Conservation (phyloP, 2,329 filamentous ascomycete genomes). For the Cladobotryum mycophilum region DNA sequence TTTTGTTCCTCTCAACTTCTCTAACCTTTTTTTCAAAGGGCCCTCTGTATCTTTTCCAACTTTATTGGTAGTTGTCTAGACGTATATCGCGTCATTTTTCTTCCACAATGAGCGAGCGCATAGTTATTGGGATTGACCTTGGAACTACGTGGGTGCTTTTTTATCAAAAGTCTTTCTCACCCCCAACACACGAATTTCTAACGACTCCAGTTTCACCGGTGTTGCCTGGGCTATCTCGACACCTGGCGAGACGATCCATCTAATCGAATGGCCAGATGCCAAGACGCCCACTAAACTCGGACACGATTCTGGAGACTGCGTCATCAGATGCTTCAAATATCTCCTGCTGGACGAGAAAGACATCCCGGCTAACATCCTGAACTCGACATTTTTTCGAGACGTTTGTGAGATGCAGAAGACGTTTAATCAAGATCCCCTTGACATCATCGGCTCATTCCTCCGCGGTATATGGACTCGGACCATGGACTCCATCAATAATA, state of each 20-base stretch:
- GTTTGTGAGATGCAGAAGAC: background rate
- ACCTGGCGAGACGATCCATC: background rate
- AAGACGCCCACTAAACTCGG: conserved; percentile 25
- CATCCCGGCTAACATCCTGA: conserved; percentile 15
- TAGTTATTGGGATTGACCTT: conserved; percentile 38
- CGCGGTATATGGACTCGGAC: conserved; percentile 25
- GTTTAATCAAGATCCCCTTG: conserved; percentile 16
- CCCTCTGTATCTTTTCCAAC: too few relatives aligned
- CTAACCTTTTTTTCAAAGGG: too few relatives aligned
- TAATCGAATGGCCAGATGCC: conserved; percentile 2
- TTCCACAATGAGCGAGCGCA: conserved; percentile 7
- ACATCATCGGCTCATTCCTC: conserved; percentile 26
- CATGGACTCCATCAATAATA: conserved; percentile 18
- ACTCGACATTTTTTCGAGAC: conserved; percentile 15
- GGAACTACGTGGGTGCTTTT: conserved; percentile 33
- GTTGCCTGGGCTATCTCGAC: conserved; percentile 29
- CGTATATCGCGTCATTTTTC: too few relatives aligned
- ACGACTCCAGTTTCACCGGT: conserved; percentile 26
- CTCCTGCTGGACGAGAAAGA: conserved; percentile 27
- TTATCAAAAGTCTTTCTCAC: background rate
- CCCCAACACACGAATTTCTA: background rate
- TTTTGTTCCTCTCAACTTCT: too few relatives aligned
- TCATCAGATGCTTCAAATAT: conserved; percentile 35
- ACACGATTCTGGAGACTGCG: conserved; percentile 9
- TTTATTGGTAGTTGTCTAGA: too few relatives aligned